A percentile compares a stretch with the other conserved stretches of the same genome.
These are phyloP conservation scores for Guadua angustifolia DNA, from an alignment of 176 grass and related monocot genomes.

Conservation along the genomic window DNA sequence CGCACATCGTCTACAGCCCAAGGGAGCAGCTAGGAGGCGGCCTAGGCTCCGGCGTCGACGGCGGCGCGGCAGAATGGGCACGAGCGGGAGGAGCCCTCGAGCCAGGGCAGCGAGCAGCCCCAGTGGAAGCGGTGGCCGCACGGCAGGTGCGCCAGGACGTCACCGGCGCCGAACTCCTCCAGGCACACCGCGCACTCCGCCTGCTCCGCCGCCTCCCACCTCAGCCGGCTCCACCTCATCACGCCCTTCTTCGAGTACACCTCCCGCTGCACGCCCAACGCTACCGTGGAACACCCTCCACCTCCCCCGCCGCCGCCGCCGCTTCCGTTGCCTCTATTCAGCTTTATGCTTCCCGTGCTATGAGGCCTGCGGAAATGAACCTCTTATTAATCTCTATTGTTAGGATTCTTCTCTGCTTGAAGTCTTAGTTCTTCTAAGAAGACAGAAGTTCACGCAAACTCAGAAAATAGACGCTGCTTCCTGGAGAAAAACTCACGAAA, in stretches of 20 bases:
- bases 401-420: too few species aligned
- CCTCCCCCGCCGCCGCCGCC: background rate
- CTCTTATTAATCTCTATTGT: background rate
- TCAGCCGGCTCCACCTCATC: constrained; percentile 74
- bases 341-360: constrained; percentile 66
- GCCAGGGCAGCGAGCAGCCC: constrained; percentile 79
- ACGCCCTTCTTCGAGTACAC: constrained; percentile 72
- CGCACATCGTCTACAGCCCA: background rate
- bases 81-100: constrained; percentile 54
- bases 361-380: constrained; percentile 52
- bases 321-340: constrained; percentile 16
- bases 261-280: constrained; percentile 57
- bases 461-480: too few species aligned
- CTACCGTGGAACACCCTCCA: background rate
- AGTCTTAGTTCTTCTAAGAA: too few species aligned
- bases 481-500: too few species aligned
- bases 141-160: constrained; percentile 74
- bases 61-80: constrained; percentile 85
- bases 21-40: background rate
- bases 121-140: constrained; percentile 95
- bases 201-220: constrained; percentile 69
- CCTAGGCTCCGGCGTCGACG: constrained; percentile 27
- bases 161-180: constrained; percentile 79
- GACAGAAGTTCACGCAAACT: too few species aligned
- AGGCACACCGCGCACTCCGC: constrained; percentile 85